Evolutionary conservation across 2,329 filamentous ascomycete species (phyloP).

Genomic region (Emergomyces pasteurianus): DNA sequence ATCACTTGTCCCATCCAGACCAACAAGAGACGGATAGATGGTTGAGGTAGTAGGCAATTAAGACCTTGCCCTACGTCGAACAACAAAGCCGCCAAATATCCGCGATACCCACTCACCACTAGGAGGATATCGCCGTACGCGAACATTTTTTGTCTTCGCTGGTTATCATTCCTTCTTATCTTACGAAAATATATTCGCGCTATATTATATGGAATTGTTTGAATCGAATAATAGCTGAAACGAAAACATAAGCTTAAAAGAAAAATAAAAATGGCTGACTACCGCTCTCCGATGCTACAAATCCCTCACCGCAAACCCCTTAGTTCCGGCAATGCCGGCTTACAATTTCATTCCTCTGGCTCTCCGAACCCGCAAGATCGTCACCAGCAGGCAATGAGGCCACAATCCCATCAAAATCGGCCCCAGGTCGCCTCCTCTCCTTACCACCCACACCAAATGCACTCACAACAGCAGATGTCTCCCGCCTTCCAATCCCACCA

Average conservation of each 20-base stretch:
- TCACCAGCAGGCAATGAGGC: neutral
- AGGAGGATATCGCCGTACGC: neutral
- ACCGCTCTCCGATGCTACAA: constrained; percentile 11
- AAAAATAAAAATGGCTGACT: constrained; percentile 10
- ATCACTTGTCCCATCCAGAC: neutral
- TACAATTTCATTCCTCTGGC: constrained; percentile 10
- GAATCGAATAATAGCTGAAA: neutral
- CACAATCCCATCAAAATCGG: constrained; percentile 8
- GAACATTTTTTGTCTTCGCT: neutral
- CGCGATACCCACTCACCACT: neutral
- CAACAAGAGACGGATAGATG: neutral
- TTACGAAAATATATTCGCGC: neutral
- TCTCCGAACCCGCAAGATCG: constrained; percentile 1
- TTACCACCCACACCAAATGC: constrained; percentile 8
- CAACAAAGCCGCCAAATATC: neutral
- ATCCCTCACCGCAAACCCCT: constrained; percentile 11
- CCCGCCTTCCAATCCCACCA: constrained; percentile 6
- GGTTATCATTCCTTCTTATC: neutral
- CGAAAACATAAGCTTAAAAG: neutral
- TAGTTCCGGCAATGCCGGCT: constrained; percentile 9
- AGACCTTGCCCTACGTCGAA: neutral
- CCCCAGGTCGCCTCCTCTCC: constrained; percentile 9
- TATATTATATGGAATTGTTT: neutral
- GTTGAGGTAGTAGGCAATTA: neutral
- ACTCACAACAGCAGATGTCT: constrained; percentile 5